These are phyloP conservation scores for Fusarium musae DNA, from an alignment of 2,329 filamentous ascomycete species.

Conservation along the genomic window DNA sequence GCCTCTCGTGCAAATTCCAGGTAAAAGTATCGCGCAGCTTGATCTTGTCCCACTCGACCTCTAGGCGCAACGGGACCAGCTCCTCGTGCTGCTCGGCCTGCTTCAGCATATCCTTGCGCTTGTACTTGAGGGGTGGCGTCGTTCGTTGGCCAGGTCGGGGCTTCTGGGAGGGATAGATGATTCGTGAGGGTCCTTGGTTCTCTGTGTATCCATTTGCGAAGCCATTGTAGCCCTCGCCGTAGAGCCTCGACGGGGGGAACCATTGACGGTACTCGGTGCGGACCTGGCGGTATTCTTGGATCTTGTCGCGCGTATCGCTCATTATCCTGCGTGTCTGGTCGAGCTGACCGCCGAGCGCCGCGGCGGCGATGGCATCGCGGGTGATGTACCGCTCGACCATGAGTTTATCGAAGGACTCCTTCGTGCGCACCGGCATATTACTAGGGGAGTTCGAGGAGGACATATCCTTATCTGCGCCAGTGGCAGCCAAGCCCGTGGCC, in stretches of 20 bases:
- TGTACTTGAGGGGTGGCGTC: conserved; percentile 77
- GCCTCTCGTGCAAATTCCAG: conserved; percentile 95
- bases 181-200: conserved; percentile 69
- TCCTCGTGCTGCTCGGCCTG: conserved; percentile 94
- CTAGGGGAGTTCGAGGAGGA: conserved; percentile 33
- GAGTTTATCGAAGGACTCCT: conserved; percentile 65
- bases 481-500: conserved; percentile 48
- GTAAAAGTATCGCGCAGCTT: conserved; percentile 97
- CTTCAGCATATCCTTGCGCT: conserved; percentile 81
- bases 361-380: conserved; percentile 65
- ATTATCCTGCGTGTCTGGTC: conserved; percentile 67
- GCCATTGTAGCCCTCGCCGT: conserved; percentile 83
- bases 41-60: conserved; percentile 95
- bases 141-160: conserved; percentile 80
- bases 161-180: conserved; percentile 84
- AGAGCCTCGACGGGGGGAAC: conserved; percentile 68
- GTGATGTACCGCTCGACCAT: conserved; percentile 65
- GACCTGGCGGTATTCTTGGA: conserved; percentile 75
- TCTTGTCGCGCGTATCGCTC: conserved; percentile 72
- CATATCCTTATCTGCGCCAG: conserved; percentile 47
- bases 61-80: conserved; percentile 87
- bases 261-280: conserved; percentile 64
- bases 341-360: conserved; percentile 62
- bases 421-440: conserved; percentile 60
- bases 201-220: conserved; percentile 91